phyloP scores from a whole-genome alignment of 495 filamentous ascomycete genomes.

The Penicillium macrosclerotiorum region DNA sequence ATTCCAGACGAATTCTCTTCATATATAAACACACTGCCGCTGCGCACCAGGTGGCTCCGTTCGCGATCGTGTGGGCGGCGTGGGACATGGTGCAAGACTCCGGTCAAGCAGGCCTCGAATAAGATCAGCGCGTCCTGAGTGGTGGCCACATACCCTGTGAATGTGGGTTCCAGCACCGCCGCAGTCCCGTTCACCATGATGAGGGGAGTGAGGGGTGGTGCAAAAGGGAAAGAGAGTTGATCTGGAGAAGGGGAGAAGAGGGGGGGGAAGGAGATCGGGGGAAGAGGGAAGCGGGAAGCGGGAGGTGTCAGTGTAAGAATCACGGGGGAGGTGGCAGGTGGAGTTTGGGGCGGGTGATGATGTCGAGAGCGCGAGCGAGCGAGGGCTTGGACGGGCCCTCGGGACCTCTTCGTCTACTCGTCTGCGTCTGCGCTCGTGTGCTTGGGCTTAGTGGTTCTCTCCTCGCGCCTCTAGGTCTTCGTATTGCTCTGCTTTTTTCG shows the following conservation, averaged over 20 bases:
- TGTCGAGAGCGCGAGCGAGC: no score
- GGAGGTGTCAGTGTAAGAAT: background rate
- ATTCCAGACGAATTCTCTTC: slow-evolving; percentile 85
- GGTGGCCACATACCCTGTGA: slow-evolving; percentile 63
- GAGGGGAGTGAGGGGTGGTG: slow-evolving; percentile 7
- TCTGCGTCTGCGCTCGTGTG: no score
- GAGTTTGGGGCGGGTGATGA: background rate
- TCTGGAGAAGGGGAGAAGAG: background rate
- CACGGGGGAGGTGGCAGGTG: background rate
- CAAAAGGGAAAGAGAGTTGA: no score
- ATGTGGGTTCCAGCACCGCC: slow-evolving; percentile 56
- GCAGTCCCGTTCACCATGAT: slow-evolving; percentile 48
- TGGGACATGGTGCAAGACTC: slow-evolving; percentile 66
- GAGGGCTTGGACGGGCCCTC: no score
- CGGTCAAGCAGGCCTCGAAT: slow-evolving; percentile 71
- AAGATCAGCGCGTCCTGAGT: slow-evolving; percentile 74
- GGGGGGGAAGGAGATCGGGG: slow-evolving; percentile 1
- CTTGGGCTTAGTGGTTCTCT: no score
- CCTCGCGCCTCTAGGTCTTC: no score
- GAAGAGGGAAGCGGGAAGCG: background rate
- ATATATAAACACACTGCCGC: slow-evolving; percentile 86
- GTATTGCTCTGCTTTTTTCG: no score
- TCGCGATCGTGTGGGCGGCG: slow-evolving; percentile 86
- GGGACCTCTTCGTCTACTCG: no score
- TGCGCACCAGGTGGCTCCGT: slow-evolving; percentile 67